Evolutionary conservation across 495 filamentous ascomycete genomes (phyloP), one percentile per base, ranked within the genome.

Genomic region (Daldinia concentrica): DNA sequence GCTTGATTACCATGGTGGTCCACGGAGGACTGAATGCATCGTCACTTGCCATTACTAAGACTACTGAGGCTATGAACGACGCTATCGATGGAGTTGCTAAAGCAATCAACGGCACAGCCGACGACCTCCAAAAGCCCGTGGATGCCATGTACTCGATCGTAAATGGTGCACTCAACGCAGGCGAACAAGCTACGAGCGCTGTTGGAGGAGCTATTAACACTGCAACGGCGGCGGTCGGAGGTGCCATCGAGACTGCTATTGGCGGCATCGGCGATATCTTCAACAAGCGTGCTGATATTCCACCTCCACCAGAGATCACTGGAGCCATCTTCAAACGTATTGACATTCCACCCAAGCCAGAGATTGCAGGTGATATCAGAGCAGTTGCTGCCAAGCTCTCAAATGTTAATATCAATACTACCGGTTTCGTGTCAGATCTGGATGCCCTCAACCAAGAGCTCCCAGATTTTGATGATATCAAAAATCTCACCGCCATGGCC

Each of bases 1-100:
- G 95, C 74, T 83, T 99, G 26, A 91, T 93, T 74, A 90, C 90
- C 11, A 83, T 97, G 69, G 91, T 91, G 12, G 87, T 98, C 45
- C 84, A 89, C 59, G 93, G 93, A 54, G 91, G 88, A 71, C 82
- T 97, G 48, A 87, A 91, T 30, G 89, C 88, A 34, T 90, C 91
- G 0, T 80, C 92, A 48, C 80, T 85, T 37, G 81, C 93, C 36
- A 86, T 93, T 27, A 84, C 93, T 72, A 89, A 93, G 45, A 91
- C 90, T 24, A 85, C 88, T 29, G 82, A 90, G 57, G 86, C 87
- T 62, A 84, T 98, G 70, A 96, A 97, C 80, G 82, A 87, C 3
- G 90, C 88, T 3, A 85, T 97, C 69, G 80, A 84, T 32, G 81
- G 77, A 11, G 88, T 97, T 66, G 88, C 89, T 19, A 79, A 87